Base-by-base conservation (phyloP, 495 filamentous ascomycete genomes). In the Rhizodiscina lignyota region DNA sequence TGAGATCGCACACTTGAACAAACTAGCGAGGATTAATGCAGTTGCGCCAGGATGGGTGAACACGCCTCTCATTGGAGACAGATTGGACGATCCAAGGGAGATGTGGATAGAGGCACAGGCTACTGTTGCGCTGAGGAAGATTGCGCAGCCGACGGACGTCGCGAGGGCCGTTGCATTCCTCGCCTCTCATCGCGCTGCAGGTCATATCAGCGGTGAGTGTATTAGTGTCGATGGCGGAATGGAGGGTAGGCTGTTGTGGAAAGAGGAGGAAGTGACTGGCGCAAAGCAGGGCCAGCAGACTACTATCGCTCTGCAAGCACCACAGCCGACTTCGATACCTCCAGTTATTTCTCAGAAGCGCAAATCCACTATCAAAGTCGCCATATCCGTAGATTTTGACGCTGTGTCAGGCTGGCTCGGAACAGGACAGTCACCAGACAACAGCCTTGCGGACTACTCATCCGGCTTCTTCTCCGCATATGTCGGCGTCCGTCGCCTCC, bases 351-450 rank as follows among this genome's bases (percentile, higher is more conserved):
- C n/a, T n/a, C n/a, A n/a, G n/a, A n/a, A n/a, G n/a, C n/a, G n/a
- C n/a, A n/a, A n/a, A n/a, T n/a, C n/a, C n/a, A 47, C 52, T 22
- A 61, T 76, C 40, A 64, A 64, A 15, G 51, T 76, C 12, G 54
- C 63, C 10, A 45, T 70, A 10, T 68, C 69, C 2, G 55, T 76
- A 21, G 70, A 76, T 40, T 64, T 76, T 26, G 71, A 74, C 40
- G 68, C 69, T 15, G 61, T 76, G 0, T 71, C 68, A 1, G 69
- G 68, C 11, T 72, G 62, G 59, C 61, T 74, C 3, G 71, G 71
- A 29, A 74, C 71, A 1, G 65, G 67, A 4, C 47, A 55, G 4
- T 52, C 55, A 38, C 50, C 61, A 2, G 56, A 59, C 35, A 73
- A 69, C 42, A 61, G 56, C 37, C 60, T 73, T 6, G 56, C 72